Evolutionary conservation across 140 eudicot species (phyloP).

Genomic region (Senecio squalidus): DNA sequence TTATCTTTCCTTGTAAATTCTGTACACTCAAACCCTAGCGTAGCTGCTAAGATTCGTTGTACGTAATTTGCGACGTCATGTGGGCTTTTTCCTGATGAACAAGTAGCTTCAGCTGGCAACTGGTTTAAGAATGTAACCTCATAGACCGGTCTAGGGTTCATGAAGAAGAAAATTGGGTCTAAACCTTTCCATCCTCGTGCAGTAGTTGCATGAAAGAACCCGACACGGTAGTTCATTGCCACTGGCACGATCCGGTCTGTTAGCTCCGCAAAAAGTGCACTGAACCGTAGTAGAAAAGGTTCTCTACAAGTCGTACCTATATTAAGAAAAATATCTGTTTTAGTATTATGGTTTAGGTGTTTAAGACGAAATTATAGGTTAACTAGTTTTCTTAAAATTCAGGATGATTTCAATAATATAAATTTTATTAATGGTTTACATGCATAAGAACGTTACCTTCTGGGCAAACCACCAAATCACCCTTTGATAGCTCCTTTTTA

Average conservation of each 20-base stretch:
- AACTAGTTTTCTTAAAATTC: too few species aligned
- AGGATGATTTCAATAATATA: too few species aligned
- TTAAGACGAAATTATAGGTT: too few species aligned
- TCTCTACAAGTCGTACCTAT: slow-evolving; percentile 83
- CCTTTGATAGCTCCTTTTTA: slow-evolving; percentile 47
- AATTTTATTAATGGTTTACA: neutral
- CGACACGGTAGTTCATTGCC: slow-evolving; percentile 87
- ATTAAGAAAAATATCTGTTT: too few species aligned
- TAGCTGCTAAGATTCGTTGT: slow-evolving; percentile 77
- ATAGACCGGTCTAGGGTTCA: slow-evolving; percentile 90
- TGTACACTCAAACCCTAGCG: slow-evolving; percentile 93
- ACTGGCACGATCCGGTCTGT: slow-evolving; percentile 91
- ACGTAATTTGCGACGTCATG: slow-evolving; percentile 93
- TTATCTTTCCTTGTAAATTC: slow-evolving; percentile 85
- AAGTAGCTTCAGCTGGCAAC: slow-evolving; percentile 77
- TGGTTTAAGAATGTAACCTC: slow-evolving; percentile 90
- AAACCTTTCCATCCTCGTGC: slow-evolving; percentile 89
- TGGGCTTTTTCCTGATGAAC: slow-evolving; percentile 87
- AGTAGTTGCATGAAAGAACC: slow-evolving; percentile 85
- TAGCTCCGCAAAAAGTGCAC: slow-evolving; percentile 84
- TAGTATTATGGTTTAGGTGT: too few species aligned
- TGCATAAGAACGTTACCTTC: slow-evolving; percentile 33
- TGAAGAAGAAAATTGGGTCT: slow-evolving; percentile 84
- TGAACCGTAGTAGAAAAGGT: slow-evolving; percentile 77
- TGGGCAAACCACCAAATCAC: slow-evolving; percentile 87